A percentile compares a stretch with the other conserved stretches of the same genome.
phyloP scores from a whole-genome alignment of 495 filamentous ascomycete species.

The Xylaria longipes region DNA sequence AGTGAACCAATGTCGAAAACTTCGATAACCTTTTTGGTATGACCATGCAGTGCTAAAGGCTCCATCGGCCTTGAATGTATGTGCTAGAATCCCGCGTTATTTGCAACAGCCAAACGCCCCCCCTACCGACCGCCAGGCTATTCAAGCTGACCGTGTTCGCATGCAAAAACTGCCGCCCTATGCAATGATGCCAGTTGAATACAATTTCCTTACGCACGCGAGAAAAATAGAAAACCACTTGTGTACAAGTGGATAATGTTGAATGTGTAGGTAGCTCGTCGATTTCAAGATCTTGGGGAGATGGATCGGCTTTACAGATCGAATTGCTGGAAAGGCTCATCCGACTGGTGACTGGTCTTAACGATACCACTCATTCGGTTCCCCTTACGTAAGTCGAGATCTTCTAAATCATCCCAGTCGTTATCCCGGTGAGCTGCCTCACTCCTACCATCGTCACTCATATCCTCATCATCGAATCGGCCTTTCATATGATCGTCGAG shows the following conservation, averaged over 20 bases:
- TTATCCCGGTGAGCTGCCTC: conserved; percentile 51
- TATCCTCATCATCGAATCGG: conserved; percentile 68
- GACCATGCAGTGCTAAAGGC: conserved; percentile 25
- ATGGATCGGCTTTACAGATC: conserved; percentile 52
- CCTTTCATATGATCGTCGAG: conserved; percentile 86
- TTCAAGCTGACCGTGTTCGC: conserved; percentile 36
- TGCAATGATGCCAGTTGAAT: conserved; percentile 41
- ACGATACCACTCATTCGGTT: conserved; percentile 80
- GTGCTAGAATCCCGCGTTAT: conserved; percentile 42
- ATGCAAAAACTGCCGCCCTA: conserved; percentile 44
- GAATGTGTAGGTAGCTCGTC: not conserved
- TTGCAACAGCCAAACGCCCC: conserved; percentile 42
- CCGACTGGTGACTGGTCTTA: conserved; percentile 66
- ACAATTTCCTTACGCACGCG: conserved; percentile 29
- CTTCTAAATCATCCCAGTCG: conserved; percentile 54
- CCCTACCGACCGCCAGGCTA: conserved; percentile 36
- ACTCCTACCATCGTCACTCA: conserved; percentile 64
- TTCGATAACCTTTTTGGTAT: conserved; percentile 29
- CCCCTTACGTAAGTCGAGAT: conserved; percentile 48
- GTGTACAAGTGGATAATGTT: conserved; percentile 23
- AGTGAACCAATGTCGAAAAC: conserved; percentile 20
- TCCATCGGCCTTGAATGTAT: conserved; percentile 35
- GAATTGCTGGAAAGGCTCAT: conserved; percentile 78
- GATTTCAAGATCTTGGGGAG: not conserved
- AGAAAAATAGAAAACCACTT: conserved; percentile 34